Base-by-base conservation (phyloP, 2,329 filamentous ascomycete genomes). In the Colletotrichum gigasporum region DNA sequence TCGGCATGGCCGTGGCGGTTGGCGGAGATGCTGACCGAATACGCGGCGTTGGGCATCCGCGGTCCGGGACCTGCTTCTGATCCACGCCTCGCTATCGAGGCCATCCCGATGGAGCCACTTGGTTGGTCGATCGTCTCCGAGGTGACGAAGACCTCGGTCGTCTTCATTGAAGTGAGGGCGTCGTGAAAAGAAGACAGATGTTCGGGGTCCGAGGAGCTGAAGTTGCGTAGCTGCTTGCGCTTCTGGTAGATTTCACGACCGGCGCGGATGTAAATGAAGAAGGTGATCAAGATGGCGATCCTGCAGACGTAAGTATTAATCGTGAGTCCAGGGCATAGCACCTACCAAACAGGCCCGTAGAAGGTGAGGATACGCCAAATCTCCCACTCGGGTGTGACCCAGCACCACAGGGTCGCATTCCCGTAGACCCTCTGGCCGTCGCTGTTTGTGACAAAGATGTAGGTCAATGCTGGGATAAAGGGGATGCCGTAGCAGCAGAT, bases 361-460 rank as follows among this genome's bases (percentile, higher is more conserved):
- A 94, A 95, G 26, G 88, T 85, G 3, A 87, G 86, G 61, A 96
- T 88, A 37, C 92, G 89, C 75, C 92, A 87, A 62, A 89, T 84
- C 59, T 92, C 90, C 85, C 90, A 94, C 4, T 86, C 77, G 2
- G 79, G 72, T 2, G 83, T 79, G 16, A 96, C 83, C 92, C 92
- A 96, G 73, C 93, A 96, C 93, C 92, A 96, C 20, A 96, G 77
- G 1, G 85, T 87, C 26, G 92, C 92, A 69, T 91, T 84, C 1
- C 92, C 92, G 72, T 94, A 94, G 54, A 95, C 84, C 3, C 82
- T 84, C 16, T 70, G 58, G 5, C 87, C 86, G 22, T 80, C 77
- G 0, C 73, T 70, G 47, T 83, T 83, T 61, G 81, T 80, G 56
- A 94, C 78, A 60, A 92, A 91, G 56, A 94, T 80, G 71, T 88